Conservation (phyloP, 2,329 filamentous ascomycete genomes). For the Hymenoscyphus linearis region DNA sequence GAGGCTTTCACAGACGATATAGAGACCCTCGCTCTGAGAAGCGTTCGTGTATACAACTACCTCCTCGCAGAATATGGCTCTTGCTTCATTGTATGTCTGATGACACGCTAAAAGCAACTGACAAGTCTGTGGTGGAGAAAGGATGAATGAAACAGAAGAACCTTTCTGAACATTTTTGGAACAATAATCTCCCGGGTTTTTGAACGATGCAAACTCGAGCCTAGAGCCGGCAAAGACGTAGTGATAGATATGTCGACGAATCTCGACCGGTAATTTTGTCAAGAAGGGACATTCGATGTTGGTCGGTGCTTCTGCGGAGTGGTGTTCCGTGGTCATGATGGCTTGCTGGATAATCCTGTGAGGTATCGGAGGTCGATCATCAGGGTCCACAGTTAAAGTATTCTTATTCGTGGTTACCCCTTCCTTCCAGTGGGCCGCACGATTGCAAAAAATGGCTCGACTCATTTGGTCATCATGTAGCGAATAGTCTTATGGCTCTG, state of each 20-base stretch:
- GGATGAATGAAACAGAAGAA: not conserved
- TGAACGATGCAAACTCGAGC: not conserved
- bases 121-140: not conserved
- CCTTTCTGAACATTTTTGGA: not conserved
- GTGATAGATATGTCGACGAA: not conserved
- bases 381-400: no score
- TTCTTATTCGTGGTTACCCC: no score
- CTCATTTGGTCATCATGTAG: no score
- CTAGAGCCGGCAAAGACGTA: not conserved
- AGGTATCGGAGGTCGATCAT: no score
- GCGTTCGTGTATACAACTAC: not conserved
- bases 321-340: not conserved
- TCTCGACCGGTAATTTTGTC: not conserved
- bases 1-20: not conserved
- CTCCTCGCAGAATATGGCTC: not conserved
- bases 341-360: no score
- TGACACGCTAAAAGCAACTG: not conserved
- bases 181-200: not conserved
- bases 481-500: no score
- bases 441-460: no score
- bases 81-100: not conserved
- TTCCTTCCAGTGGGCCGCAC: no score
- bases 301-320: not conserved
- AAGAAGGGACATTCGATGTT: not conserved
- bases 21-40: not conserved